Percentiles rank a stretch among this genome's conserved stretches.
Evolutionary conservation across 2,329 filamentous ascomycete species (phyloP).

Genomic region (Xylaria sp.): DNA sequence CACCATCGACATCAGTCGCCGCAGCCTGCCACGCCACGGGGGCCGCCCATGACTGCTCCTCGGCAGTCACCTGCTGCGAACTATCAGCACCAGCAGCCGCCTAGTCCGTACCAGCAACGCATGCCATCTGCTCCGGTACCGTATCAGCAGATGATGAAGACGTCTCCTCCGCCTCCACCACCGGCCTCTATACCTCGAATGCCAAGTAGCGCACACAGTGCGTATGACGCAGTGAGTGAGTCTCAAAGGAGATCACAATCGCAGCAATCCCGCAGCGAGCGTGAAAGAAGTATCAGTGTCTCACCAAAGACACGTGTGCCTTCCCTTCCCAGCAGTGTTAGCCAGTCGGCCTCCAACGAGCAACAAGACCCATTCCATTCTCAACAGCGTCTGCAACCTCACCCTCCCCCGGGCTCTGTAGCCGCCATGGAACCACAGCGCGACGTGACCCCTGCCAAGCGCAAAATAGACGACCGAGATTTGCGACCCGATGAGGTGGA

Average conservation of each 20-base stretch:
- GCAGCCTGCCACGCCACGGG: slow-evolving; percentile 65
- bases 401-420: slow-evolving; percentile 45
- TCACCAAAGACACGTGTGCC: slow-evolving; percentile 78
- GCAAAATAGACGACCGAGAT: slow-evolving; percentile 61
- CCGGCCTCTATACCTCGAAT: slow-evolving; percentile 52
- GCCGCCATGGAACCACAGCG: slow-evolving; percentile 49
- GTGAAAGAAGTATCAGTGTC: slow-evolving; percentile 77
- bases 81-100: slow-evolving; percentile 57
- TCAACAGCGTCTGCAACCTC: slow-evolving; percentile 31
- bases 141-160: slow-evolving; percentile 48
- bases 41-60: slow-evolving; percentile 59
- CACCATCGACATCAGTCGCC: slow-evolving; percentile 60
- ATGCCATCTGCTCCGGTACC: slow-evolving; percentile 46
- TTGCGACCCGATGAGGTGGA: slow-evolving; percentile 63
- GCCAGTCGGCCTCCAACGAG: slow-evolving; percentile 44
- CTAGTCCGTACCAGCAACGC: slow-evolving; percentile 70
- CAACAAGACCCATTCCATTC: slow-evolving; percentile 56
- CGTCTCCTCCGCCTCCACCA: slow-evolving; percentile 52
- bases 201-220: slow-evolving; percentile 55
- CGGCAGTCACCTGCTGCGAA: slow-evolving; percentile 56
- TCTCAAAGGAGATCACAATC: slow-evolving; percentile 62
- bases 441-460: slow-evolving; percentile 56
- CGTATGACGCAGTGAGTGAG: slow-evolving; percentile 57
- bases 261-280: slow-evolving; percentile 67
- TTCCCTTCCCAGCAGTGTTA: slow-evolving; percentile 54